phyloP scores from a whole-genome alignment of 208 protist species.

The Leishmania lainsoni region DNA sequence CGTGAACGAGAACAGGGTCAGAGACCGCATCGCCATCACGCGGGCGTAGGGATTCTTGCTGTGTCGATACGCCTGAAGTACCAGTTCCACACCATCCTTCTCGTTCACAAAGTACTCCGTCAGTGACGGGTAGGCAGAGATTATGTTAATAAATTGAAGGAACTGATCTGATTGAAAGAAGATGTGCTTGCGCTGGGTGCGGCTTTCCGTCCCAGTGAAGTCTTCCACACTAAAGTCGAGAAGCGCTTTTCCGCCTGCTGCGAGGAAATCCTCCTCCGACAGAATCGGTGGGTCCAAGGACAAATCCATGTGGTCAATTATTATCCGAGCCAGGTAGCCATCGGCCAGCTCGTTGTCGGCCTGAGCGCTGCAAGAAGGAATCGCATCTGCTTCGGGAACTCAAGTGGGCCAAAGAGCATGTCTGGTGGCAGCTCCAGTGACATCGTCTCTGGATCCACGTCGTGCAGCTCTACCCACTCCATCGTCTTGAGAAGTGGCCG shows the following conservation, averaged over 20 bases:
- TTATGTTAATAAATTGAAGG: slow-evolving; percentile 83
- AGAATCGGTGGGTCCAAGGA: slow-evolving; percentile 79
- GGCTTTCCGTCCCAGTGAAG: slow-evolving; percentile 63
- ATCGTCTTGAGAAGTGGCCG: slow-evolving; percentile 81
- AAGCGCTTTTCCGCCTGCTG: slow-evolving; percentile 63
- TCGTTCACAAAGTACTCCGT: slow-evolving; percentile 76
- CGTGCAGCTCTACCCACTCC: slow-evolving; percentile 90
- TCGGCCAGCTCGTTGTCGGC: slow-evolving; percentile 90
- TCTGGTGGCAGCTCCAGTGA: slow-evolving; percentile 88
- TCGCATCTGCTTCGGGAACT: slow-evolving; percentile 88
- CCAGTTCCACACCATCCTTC: slow-evolving; percentile 72
- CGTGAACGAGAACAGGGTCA: slow-evolving; percentile 85
- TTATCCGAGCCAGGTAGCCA: slow-evolving; percentile 84
- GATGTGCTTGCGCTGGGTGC: slow-evolving; percentile 70
- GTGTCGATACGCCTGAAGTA: slow-evolving; percentile 73
- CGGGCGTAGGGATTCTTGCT: slow-evolving; percentile 72
- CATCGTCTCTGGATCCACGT: slow-evolving; percentile 90
- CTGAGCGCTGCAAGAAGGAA: slow-evolving; percentile 86
- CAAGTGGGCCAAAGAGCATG: slow-evolving; percentile 86
- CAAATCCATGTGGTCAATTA: slow-evolving; percentile 90
- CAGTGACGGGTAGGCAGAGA: slow-evolving; percentile 69
- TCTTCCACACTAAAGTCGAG: slow-evolving; percentile 84
- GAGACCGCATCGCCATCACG: slow-evolving; percentile 73
- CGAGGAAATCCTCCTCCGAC: slow-evolving; percentile 67
- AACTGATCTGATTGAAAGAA: slow-evolving; percentile 90